These are phyloP conservation scores for Trichoderma sp. DNA, from an alignment of 2,329 filamentous ascomycete species.

Conservation along the genomic window DNA sequence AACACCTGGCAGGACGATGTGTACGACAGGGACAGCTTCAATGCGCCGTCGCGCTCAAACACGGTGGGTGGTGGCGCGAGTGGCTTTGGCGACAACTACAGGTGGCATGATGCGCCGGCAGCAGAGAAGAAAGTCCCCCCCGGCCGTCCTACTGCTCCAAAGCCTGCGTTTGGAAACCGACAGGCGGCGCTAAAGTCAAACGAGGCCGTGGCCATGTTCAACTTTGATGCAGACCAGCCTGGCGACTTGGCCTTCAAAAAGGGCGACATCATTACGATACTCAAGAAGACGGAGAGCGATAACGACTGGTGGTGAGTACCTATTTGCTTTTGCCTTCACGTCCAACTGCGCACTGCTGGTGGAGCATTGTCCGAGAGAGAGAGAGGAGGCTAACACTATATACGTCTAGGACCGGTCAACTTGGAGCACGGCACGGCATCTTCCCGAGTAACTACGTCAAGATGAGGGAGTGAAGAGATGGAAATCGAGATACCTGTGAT, in stretches of 20 bases:
- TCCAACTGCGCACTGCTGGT: no score
- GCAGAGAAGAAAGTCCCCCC: slow-evolving; percentile 58
- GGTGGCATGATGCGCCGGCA: slow-evolving; percentile 51
- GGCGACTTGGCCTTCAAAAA: slow-evolving; percentile 96
- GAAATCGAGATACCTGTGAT: slow-evolving; percentile 21
- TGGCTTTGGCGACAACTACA: slow-evolving; percentile 52
- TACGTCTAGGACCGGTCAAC: slow-evolving; percentile 73
- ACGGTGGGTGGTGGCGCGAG: slow-evolving; percentile 46
- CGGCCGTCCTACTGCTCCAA: slow-evolving; percentile 80
- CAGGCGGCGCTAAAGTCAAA: slow-evolving; percentile 65
- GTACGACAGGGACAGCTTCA: slow-evolving; percentile 62
- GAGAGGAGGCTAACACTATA: neutral
- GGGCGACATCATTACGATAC: slow-evolving; percentile 90
- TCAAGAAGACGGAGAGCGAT: slow-evolving; percentile 91
- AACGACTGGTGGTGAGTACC: slow-evolving; percentile 84
- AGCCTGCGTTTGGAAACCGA: slow-evolving; percentile 72
- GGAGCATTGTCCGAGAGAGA: neutral
- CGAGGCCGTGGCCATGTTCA: slow-evolving; percentile 88
- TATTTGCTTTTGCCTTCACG: slow-evolving; percentile 29
- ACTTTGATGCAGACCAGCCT: slow-evolving; percentile 90
- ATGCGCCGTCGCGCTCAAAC: slow-evolving; percentile 51
- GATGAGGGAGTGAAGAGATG: slow-evolving; percentile 53
- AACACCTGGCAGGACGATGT: slow-evolving; percentile 75
- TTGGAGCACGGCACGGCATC: slow-evolving; percentile 82
- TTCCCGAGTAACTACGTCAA: slow-evolving; percentile 85